Base-by-base conservation (phyloP, 768 basidiomycete genomes). In the Scleroderma citrinum region DNA sequence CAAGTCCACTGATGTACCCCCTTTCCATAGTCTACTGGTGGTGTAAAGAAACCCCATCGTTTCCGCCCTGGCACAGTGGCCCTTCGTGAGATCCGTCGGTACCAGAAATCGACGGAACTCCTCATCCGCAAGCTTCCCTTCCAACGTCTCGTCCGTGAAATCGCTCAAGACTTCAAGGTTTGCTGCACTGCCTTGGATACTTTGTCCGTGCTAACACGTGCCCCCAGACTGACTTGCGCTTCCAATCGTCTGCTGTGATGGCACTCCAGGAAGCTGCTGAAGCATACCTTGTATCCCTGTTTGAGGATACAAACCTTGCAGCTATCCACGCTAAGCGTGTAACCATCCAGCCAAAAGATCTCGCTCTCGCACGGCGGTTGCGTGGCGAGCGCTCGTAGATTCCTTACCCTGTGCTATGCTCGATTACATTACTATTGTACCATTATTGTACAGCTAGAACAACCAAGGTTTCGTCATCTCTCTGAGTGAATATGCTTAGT, bases 11-110 rank as follows among this genome's bases (percentile, higher is more conserved):
- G 7, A 6, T 23, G 11, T 5, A 8, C 36, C 12, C n/a, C 14
- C 34, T n/a, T 48, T 20, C 50, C 48, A 51, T 71, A 75, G 66
- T 69, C 82, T 34, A 78, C 88, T 55, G 89, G 89, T 74, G 89
- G 90, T 77, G 89, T 92, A 54, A 92, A 92, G 85, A 92, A 92
- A 78, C 89, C 87, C 55, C 89, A 91, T 76, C 79, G 87, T 52
- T 89, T 87, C 78, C 73, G 82, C 59, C 82, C 82, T 41, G 80
- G 90, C 71, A 91, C 89, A 30, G 91, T 92, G 59, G 89, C 90
- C 56, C 85, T 92, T 57, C 87, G 88, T 72, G 90, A 92, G 73
- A 91, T 92, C 63, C 71, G 87, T 68, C 79, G 87, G 41, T 90
- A 91, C 77, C 89, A 92, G 71, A 88, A 87, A 73, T 87, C 85